Conservation (phyloP, 805 yeast species). For the Myxozyma udenii region DNA sequence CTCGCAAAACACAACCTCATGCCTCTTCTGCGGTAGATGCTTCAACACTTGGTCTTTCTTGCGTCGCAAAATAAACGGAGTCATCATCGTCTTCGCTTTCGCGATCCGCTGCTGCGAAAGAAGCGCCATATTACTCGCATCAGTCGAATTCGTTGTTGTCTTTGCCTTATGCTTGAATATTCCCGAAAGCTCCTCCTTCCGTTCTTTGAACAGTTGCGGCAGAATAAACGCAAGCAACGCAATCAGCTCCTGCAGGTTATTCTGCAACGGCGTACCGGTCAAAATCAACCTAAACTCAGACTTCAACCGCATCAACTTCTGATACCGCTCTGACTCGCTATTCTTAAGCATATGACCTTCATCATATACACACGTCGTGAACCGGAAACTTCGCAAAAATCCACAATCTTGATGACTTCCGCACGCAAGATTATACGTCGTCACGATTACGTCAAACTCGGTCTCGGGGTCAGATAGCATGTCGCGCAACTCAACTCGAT, state of each 20-base stretch:
- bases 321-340: conserved; percentile 80
- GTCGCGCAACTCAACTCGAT: conserved; percentile 79
- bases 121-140: conserved; percentile 63
- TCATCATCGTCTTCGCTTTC: conserved; percentile 96
- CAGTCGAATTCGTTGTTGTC: conserved; percentile 52
- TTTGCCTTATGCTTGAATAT: conserved; percentile 85
- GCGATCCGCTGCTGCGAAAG: conserved; percentile 86
- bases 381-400: conserved; percentile 68
- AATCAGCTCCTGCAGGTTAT: conserved; percentile 84
- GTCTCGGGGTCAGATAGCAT: conserved; percentile 53
- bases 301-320: conserved; percentile 74
- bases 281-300: conserved; percentile 82
- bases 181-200: conserved; percentile 74
- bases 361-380: conserved; percentile 88
- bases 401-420: conserved; percentile 79
- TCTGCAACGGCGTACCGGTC: conserved; percentile 97
- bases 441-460: conserved; percentile 81
- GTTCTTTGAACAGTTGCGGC: conserved; percentile 75
- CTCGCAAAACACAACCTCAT: conserved; percentile 61
- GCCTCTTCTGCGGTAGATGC: conserved; percentile 77
- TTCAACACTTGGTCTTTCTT: conserved; percentile 87
- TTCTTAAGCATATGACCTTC: conserved; percentile 98
- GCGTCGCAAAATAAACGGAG: conserved; percentile 91
- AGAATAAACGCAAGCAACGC: conserved; percentile 87
- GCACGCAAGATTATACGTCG: conserved; percentile 89